phyloP scores from a whole-genome alignment of 1,284 basidiomycete genomes.

The Heterobasidion parviporum region DNA sequence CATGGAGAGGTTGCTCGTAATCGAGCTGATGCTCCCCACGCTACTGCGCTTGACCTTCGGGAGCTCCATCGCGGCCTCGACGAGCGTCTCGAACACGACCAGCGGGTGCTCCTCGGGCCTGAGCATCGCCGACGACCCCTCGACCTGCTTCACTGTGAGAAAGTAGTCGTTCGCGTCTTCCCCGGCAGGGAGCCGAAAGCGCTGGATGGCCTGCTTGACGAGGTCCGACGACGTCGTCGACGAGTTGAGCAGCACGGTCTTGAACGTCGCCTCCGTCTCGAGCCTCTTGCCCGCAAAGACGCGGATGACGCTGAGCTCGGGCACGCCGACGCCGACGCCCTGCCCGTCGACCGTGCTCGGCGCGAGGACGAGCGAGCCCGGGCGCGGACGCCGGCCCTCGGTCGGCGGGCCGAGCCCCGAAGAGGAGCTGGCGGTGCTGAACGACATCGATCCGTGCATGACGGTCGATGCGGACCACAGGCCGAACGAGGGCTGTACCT shows the following conservation, averaged over 20 bases:
- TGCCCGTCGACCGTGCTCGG: slow-evolving; percentile 50
- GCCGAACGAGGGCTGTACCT: slow-evolving; percentile 62
- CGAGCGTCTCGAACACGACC: slow-evolving; percentile 78
- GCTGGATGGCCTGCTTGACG: slow-evolving; percentile 86
- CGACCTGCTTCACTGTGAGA: slow-evolving; percentile 88
- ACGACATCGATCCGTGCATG: slow-evolving; percentile 35
- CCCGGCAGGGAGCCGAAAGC: slow-evolving; percentile 73
- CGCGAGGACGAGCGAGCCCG: slow-evolving; percentile 66
- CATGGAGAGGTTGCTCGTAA: slow-evolving; percentile 85
- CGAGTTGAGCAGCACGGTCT: slow-evolving; percentile 89
- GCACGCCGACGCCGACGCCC: slow-evolving; percentile 57
- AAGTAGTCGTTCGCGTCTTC: slow-evolving; percentile 71
- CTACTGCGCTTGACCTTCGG: slow-evolving; percentile 90
- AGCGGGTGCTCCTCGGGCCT: slow-evolving; percentile 72
- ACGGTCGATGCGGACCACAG: slow-evolving; percentile 56
- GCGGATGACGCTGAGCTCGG: slow-evolving; percentile 88
- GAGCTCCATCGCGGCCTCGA: slow-evolving; percentile 68
- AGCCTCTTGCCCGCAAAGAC: slow-evolving; percentile 88
- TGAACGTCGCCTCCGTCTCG: slow-evolving; percentile 93
- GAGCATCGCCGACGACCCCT: slow-evolving; percentile 74
- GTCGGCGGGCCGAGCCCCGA: slow-evolving; percentile 34
- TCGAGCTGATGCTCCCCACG: slow-evolving; percentile 87
- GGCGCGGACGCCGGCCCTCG: slow-evolving; percentile 40
- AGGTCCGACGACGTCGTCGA: slow-evolving; percentile 81
- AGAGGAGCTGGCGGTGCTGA: slow-evolving; percentile 25